phyloP scores from a whole-genome alignment of 192 early-diverging fungal species.

The Backusella tuberculispora region DNA sequence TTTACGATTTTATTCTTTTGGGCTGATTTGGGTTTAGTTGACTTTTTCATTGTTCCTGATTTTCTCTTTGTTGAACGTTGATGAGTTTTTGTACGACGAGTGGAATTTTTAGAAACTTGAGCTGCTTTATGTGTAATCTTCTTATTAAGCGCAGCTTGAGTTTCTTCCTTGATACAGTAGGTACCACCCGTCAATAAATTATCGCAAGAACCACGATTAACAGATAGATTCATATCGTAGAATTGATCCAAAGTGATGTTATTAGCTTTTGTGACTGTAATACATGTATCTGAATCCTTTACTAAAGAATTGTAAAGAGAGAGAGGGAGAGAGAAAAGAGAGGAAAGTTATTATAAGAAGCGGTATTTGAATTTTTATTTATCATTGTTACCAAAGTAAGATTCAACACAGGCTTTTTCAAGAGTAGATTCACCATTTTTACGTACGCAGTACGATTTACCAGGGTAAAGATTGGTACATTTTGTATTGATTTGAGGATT shows the following conservation, averaged over 20 bases:
- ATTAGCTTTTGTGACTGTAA: slow-evolving; percentile 24
- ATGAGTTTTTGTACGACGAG: neutral
- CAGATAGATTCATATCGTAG: slow-evolving; percentile 35
- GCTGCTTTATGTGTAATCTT: slow-evolving; percentile 8
- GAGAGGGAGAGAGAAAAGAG: too few relatives aligned
- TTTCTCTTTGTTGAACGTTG: slow-evolving; percentile 16
- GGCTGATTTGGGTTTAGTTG: neutral
- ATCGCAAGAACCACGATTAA: slow-evolving; percentile 31
- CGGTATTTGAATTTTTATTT: neutral
- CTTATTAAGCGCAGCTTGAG: neutral
- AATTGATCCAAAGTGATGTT: slow-evolving; percentile 25
- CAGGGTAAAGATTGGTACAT: slow-evolving; percentile 33
- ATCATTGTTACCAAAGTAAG: neutral
- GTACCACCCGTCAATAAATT: slow-evolving; percentile 27
- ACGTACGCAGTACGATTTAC: slow-evolving; percentile 34
- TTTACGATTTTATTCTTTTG: neutral
- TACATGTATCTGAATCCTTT: slow-evolving; percentile 27
- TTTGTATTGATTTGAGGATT: slow-evolving; percentile 35
- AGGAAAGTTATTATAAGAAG: neutral
- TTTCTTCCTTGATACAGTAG: slow-evolving; percentile 24
- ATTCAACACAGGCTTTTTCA: slow-evolving; percentile 5
- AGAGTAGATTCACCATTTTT: neutral
- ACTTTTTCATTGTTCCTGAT: neutral
- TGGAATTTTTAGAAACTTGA: neutral
- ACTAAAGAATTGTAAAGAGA: slow-evolving; percentile 13